Conservation (phyloP, 768 basidiomycete genomes). For the Mycena albidolilacea region DNA sequence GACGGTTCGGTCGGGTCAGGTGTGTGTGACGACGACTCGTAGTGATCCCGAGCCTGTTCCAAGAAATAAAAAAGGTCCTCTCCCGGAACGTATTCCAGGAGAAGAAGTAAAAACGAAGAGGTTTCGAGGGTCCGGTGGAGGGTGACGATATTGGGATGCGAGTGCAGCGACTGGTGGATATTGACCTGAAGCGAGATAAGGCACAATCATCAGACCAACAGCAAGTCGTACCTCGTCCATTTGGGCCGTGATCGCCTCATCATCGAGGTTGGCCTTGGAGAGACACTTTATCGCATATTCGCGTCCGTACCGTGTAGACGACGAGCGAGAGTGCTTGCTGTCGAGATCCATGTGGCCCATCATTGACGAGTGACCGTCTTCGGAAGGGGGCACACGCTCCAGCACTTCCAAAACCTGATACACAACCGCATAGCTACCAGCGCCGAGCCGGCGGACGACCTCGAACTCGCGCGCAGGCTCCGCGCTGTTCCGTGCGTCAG, state of each 20-base stretch:
- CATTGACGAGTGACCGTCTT: conserved; percentile 71
- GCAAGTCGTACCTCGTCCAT: conserved; percentile 81
- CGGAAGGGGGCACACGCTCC: conserved; percentile 62
- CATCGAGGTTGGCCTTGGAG: conserved; percentile 93
- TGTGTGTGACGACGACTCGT: conserved; percentile 64
- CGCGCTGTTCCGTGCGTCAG: conserved; percentile 46
- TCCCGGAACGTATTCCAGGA: conserved; percentile 96
- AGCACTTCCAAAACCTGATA: conserved; percentile 89
- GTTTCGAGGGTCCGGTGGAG: conserved; percentile 96
- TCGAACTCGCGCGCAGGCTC: conserved; percentile 80
- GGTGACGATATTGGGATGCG: conserved; percentile 95
- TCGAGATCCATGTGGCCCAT: conserved; percentile 71
- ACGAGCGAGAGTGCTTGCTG: conserved; percentile 48
- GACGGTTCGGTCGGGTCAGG: conserved; percentile 56
- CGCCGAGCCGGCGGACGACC: conserved; percentile 89
- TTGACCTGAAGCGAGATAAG: conserved; percentile 71
- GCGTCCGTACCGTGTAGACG: conserved; percentile 73
- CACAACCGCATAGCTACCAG: conserved; percentile 94
- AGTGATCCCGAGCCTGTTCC: conserved; percentile 94
- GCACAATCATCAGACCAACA: conserved; percentile 5
- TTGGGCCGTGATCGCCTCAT: conserved; percentile 90
- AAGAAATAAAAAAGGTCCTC: conserved; percentile 99
- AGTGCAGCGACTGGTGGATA: conserved; percentile 92
- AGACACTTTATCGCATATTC: conserved; percentile 97
- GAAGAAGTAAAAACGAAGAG: conserved; percentile 88